Evolutionary conservation across 805 yeast species (phyloP).

Genomic region (Spathaspora sp.): DNA sequence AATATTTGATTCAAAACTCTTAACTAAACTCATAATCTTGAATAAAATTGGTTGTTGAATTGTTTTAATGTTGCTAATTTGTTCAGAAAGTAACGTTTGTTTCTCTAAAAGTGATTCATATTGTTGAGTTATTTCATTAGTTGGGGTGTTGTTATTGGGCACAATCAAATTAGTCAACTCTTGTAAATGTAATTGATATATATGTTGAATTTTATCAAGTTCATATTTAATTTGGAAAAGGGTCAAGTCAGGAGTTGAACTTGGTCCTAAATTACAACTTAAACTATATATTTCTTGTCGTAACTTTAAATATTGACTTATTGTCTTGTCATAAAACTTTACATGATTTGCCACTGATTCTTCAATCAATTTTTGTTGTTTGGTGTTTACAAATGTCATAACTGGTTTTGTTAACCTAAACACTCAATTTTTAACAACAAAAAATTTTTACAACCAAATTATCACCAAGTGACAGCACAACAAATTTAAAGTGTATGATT

Average conservation of each 20-base stretch:
- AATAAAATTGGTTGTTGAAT: conserved; percentile 34
- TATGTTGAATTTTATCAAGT: conserved; percentile 21
- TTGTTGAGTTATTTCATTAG: conserved; percentile 18
- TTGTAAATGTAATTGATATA: conserved; percentile 23
- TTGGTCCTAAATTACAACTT: not conserved
- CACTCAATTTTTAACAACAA: not conserved
- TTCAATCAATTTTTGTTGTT: conserved; percentile 32
- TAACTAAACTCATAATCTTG: conserved; percentile 24
- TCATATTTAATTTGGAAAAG: conserved; percentile 20
- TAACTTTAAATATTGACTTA: conserved; percentile 27
- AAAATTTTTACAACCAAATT: not conserved
- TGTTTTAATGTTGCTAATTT: conserved; percentile 21
- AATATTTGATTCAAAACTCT: conserved; percentile 18
- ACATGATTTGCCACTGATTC: conserved; percentile 25
- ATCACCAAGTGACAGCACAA: no score
- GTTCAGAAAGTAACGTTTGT: conserved; percentile 13
- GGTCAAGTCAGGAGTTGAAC: conserved; percentile 6
- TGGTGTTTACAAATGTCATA: conserved; percentile 26
- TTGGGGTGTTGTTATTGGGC: conserved; percentile 8
- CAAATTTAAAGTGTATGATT: no score
- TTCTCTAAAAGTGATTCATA: conserved; percentile 15
- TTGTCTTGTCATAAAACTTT: conserved; percentile 28
- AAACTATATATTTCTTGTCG: conserved; percentile 25
- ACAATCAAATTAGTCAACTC: conserved; percentile 17
- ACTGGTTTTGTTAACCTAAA: no score